These are phyloP conservation scores for Russula foetens DNA, from an alignment of 768 basidiomycete genomes.

Conservation along the genomic window DNA sequence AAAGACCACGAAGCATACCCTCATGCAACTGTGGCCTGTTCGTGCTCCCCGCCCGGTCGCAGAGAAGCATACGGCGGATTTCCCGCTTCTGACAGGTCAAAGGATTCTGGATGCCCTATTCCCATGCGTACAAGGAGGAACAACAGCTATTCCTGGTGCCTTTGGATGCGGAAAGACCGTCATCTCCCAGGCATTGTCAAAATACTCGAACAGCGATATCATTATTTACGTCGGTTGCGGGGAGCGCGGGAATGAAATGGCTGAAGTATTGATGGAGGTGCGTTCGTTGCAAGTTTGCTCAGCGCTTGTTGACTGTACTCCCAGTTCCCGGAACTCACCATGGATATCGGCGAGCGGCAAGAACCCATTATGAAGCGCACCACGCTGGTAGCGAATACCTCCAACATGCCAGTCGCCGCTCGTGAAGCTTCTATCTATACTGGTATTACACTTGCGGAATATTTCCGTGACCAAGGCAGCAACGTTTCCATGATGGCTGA, in stretches of 20 bases:
- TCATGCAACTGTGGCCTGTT: conserved; percentile 99
- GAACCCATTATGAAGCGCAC: conserved; percentile 99
- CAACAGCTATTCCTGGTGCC: conserved; percentile 96
- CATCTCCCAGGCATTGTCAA: conserved; percentile 95
- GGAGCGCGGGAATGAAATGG: conserved; percentile 98
- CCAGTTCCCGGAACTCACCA: conserved; percentile 82
- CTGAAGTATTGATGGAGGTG: conserved; percentile 98
- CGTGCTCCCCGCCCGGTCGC: conserved; percentile 92
- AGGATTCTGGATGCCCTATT: conserved; percentile 95
- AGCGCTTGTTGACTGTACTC: conserved; percentile 14
- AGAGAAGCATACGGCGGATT: conserved; percentile 92
- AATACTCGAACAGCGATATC: conserved; percentile 98
- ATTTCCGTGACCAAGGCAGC: conserved; percentile 97
- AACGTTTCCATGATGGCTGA: conserved; percentile 99
- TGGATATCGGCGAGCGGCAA: conserved; percentile 87
- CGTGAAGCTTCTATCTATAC: conserved; percentile 99
- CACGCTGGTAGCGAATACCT: conserved; percentile 96
- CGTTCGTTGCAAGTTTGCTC: conserved; percentile 15
- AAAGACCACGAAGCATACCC: conserved; percentile 83
- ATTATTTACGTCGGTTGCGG: conserved; percentile 99
- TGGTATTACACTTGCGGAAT: conserved; percentile 97
- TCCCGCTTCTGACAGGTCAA: conserved; percentile 91
- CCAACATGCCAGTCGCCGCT: conserved; percentile 99
- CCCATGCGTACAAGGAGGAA: conserved; percentile 97
- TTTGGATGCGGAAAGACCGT: conserved; percentile 99